Evolutionary conservation across 2,329 filamentous ascomycete species (phyloP).

Genomic region (Cercospora sp.): DNA sequence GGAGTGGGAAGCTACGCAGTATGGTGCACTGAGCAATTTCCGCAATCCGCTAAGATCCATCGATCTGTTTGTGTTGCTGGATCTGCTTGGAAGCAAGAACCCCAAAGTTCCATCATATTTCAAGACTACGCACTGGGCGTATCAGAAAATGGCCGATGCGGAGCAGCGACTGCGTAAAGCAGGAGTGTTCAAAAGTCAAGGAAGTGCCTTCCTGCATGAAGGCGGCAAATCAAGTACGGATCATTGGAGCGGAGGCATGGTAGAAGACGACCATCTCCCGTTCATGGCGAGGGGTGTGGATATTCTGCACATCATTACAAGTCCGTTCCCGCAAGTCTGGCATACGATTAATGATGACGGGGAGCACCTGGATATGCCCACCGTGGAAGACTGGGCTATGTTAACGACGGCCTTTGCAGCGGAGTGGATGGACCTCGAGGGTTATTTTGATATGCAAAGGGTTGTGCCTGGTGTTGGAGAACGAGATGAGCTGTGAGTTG

Average conservation of each 20-base stretch:
- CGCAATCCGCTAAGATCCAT: constrained; percentile 75
- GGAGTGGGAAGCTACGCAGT: constrained; percentile 70
- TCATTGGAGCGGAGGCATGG: constrained; percentile 52
- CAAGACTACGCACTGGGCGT: constrained; percentile 89
- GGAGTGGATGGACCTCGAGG: constrained; percentile 87
- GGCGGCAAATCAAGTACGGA: constrained; percentile 52
- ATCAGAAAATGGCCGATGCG: constrained; percentile 69
- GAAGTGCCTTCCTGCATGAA: constrained; percentile 64
- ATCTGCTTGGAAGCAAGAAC: constrained; percentile 71
- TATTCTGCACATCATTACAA: constrained; percentile 84
- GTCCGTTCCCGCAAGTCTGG: constrained; percentile 81
- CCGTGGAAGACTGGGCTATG: constrained; percentile 82
- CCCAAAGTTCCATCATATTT: constrained; percentile 84
- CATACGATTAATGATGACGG: constrained; percentile 82
- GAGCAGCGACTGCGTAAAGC: constrained; percentile 72
- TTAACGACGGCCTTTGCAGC: constrained; percentile 81
- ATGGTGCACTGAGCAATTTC: constrained; percentile 73
- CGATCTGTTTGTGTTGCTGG: constrained; percentile 85
- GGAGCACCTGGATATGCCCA: constrained; percentile 75
- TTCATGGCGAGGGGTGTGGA: constrained; percentile 86
- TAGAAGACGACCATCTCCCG: constrained; percentile 84
- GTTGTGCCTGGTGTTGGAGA: constrained; percentile 9
- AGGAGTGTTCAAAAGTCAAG: constrained; percentile 61
- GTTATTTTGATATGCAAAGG: constrained; percentile 43
- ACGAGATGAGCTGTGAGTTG: constrained; percentile 29